Evolutionary conservation across 768 basidiomycete species (phyloP).

Genomic region (Pulveroboletus ravenelii): DNA sequence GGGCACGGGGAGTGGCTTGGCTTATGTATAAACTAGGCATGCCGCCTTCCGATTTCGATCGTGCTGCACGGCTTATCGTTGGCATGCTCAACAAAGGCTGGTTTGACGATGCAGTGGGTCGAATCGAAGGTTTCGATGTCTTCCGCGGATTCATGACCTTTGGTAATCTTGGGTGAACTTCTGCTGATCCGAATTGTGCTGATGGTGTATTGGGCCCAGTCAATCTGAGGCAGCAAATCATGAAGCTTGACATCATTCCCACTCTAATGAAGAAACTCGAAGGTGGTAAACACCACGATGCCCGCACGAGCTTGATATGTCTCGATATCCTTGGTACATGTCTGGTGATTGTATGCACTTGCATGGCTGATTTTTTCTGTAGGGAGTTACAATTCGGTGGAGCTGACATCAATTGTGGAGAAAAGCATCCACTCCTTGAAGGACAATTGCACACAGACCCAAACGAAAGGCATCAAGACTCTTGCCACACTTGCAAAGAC

Average conservation of each 20-base stretch:
- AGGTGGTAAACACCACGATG: background rate
- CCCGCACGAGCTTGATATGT: background rate
- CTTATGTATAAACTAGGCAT: background rate
- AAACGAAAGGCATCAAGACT: background rate
- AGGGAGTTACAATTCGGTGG: background rate
- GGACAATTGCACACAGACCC: background rate
- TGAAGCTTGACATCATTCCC: background rate
- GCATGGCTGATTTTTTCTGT: background rate
- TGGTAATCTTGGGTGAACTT: background rate
- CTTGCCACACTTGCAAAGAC: background rate
- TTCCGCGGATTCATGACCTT: background rate
- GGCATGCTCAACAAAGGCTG: background rate
- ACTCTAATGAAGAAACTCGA: background rate
- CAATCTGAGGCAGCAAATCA: background rate
- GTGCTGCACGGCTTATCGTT: background rate
- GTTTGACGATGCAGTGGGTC: background rate
- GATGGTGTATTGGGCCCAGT: background rate
- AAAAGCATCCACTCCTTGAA: background rate
- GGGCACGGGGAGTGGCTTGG: too few relatives aligned
- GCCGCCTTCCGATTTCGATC: background rate
- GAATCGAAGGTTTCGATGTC: background rate
- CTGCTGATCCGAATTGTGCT: background rate
- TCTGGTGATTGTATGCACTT: background rate
- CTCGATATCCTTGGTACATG: background rate
- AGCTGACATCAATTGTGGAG: background rate